Conservation (phyloP, 768 basidiomycete species). For the Trametes cubensis region DNA sequence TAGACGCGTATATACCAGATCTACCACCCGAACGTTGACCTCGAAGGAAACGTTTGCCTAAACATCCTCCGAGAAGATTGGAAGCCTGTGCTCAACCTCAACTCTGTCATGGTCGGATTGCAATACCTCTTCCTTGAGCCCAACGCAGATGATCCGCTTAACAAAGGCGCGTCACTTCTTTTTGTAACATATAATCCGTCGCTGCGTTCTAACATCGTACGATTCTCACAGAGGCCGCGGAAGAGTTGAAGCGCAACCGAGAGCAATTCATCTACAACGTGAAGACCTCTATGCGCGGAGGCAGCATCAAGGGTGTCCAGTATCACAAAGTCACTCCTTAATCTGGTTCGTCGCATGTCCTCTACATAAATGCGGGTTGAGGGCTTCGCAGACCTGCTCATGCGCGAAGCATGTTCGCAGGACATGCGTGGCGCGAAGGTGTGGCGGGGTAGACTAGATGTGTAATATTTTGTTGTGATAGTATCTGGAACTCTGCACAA, state of each 20-base stretch:
- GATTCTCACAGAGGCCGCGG: slow-evolving; percentile 80
- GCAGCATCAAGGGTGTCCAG: slow-evolving; percentile 70
- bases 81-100: slow-evolving; percentile 98
- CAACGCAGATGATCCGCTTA: slow-evolving; percentile 97
- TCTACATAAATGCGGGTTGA: not conserved
- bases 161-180: slow-evolving; percentile 73
- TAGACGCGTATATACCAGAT: slow-evolving; percentile 55
- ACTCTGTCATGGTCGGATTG: slow-evolving; percentile 96
- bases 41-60: slow-evolving; percentile 97
- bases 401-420: not conserved
- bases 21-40: slow-evolving; percentile 98
- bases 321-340: slow-evolving; percentile 68
- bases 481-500: slow-evolving; percentile 22
- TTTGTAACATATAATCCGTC: not conserved
- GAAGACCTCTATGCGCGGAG: slow-evolving; percentile 84
- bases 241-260: slow-evolving; percentile 88
- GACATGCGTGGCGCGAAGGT: not conserved
- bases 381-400: not conserved
- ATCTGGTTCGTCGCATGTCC: not conserved
- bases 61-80: slow-evolving; percentile 99
- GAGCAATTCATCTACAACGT: slow-evolving; percentile 86
- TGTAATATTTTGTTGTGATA: slow-evolving; percentile 25
- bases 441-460: slow-evolving; percentile 21
- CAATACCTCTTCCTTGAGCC: slow-evolving; percentile 99
- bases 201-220: slow-evolving; percentile 14